These are phyloP conservation scores for Scenedesmus sp. DNA, from an alignment of 163 green algal genomes.

Conservation along the genomic window DNA sequence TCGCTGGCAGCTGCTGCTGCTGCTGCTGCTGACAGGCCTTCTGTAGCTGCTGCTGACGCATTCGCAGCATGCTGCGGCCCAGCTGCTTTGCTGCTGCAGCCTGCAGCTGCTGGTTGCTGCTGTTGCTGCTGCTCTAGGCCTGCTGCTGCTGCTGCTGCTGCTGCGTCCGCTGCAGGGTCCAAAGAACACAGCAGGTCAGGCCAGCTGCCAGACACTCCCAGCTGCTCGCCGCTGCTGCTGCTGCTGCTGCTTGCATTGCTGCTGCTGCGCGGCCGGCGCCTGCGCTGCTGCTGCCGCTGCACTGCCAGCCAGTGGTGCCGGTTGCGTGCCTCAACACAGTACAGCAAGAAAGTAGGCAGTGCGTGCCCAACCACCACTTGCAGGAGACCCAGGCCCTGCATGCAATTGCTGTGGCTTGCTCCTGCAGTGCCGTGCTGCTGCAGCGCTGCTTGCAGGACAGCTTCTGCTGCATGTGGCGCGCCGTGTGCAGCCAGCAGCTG, in stretches of 20 bases:
- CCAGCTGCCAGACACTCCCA: neutral
- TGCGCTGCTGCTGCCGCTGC: constrained; percentile 4
- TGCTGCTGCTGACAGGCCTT: neutral
- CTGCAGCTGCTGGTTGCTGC: neutral
- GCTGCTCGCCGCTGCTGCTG: neutral
- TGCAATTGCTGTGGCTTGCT: neutral
- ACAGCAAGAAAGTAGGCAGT: constrained; percentile 16
- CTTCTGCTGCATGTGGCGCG: neutral
- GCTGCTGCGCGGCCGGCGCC: neutral
- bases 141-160: constrained; percentile 17
- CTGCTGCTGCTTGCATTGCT: neutral
- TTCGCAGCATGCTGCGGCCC: neutral
- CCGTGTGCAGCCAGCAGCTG: neutral
- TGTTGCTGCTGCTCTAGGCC: neutral
- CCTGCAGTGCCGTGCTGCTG: neutral
- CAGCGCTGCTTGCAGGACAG: neutral
- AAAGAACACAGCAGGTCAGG: neutral
- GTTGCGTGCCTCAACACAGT: neutral
- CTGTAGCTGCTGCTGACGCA: neutral
- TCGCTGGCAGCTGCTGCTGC: neutral
- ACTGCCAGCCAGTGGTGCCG: neutral
- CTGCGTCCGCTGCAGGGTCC: neutral
- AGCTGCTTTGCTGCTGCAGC: neutral
- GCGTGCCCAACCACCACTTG: neutral
- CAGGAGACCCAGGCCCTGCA: constrained; percentile 17